These are phyloP conservation scores for Fraxinus xanthoxyloides DNA, from an alignment of 305 asterid genomes.

Conservation along the genomic window DNA sequence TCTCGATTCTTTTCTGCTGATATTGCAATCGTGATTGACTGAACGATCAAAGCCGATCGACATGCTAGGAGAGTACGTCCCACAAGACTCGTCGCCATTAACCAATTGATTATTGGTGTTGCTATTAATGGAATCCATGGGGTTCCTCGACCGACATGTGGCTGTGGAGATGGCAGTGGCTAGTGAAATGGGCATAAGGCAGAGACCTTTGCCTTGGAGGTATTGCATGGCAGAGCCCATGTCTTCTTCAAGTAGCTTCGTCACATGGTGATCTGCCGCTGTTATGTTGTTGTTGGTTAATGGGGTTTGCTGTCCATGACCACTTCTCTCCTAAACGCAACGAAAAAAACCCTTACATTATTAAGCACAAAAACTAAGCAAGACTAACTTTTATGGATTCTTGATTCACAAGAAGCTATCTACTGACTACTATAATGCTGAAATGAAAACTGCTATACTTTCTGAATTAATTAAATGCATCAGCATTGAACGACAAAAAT, in stretches of 20 bases:
- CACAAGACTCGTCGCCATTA: slow-evolving; percentile 27
- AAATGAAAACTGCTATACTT: no score
- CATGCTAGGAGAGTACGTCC: slow-evolving; percentile 62
- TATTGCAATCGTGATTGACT: slow-evolving; percentile 50
- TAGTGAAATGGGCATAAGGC: slow-evolving; percentile 86
- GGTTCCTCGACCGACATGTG: slow-evolving; percentile 59
- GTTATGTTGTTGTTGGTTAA: slow-evolving; percentile 45
- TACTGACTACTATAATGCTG: not conserved
- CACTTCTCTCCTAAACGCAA: slow-evolving; percentile 38
- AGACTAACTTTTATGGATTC: not conserved
- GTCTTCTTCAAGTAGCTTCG: slow-evolving; percentile 83
- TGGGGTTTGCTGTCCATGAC: slow-evolving; percentile 53
- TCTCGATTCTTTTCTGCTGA: slow-evolving; percentile 6
- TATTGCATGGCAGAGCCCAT: slow-evolving; percentile 97
- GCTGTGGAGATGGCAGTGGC: slow-evolving; percentile 82
- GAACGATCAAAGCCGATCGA: slow-evolving; percentile 58
- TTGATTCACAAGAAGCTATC: not conserved
- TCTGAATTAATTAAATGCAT: no score
- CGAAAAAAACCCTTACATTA: not conserved
- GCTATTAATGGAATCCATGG: slow-evolving; percentile 22
- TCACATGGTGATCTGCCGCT: slow-evolving; percentile 79
- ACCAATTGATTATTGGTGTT: slow-evolving; percentile 30
- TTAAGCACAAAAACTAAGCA: not conserved
- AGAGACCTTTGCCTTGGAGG: slow-evolving; percentile 90
- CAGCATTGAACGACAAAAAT: no score